Conservation (phyloP, 176 grass and related monocot genomes). For the Melocanna baccifera region DNA sequence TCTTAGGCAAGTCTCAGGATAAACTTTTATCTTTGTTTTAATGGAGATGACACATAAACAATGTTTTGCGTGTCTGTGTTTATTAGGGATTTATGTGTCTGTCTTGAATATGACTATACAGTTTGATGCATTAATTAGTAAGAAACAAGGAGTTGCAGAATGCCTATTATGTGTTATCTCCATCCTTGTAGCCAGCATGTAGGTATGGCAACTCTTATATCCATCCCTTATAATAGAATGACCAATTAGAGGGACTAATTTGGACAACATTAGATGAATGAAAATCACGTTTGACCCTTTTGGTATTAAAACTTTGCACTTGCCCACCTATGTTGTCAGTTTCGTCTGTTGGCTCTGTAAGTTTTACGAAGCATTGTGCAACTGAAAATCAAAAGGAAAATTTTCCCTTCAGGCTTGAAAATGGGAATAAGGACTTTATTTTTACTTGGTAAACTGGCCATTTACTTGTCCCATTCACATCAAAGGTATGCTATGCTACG, state of each 20-base stretch:
- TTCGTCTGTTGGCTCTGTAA: not conserved
- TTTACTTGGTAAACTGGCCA: not conserved
- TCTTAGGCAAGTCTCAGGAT: too few relatives aligned
- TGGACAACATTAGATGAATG: not conserved
- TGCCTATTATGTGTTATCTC: not conserved
- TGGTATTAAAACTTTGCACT: not conserved
- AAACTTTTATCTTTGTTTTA: not conserved
- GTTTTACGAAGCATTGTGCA: not conserved
- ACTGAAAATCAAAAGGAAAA: not conserved
- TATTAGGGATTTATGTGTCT: not conserved
- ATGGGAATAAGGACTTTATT: not conserved
- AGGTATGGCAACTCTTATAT: not conserved
- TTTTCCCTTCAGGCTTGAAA: not conserved
- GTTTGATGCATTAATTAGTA: constrained; percentile 1
- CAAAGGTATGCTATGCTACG: not conserved
- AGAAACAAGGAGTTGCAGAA: not conserved
- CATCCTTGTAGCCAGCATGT: not conserved
- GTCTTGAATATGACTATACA: not conserved
- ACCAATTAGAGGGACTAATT: not conserved
- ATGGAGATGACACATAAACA: not conserved
- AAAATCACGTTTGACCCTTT: not conserved
- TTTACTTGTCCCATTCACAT: not conserved
- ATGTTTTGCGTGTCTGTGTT: not conserved
- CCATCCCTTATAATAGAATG: constrained; percentile 5
- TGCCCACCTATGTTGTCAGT: not conserved